Base-by-base conservation (phyloP, 2,329 filamentous ascomycete genomes). In the Beauveria sp. region DNA sequence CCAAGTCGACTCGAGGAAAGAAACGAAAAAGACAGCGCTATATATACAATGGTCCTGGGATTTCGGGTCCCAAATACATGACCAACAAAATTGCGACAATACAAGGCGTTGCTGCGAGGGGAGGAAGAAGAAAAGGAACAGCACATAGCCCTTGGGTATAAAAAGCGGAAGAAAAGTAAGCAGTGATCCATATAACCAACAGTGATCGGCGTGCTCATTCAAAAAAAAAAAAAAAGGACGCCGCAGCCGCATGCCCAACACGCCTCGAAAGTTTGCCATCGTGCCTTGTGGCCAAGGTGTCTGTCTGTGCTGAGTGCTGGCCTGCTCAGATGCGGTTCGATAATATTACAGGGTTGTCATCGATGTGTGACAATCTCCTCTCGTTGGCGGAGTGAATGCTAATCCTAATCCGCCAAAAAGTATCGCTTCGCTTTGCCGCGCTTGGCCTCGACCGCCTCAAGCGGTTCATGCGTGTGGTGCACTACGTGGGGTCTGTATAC, bases 401-500 rank as follows among this genome's bases (percentile, higher is more conserved):
- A 20, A 10, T 24, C 49, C 75, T 65, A 85, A 58, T 89, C 87
- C 3, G 86, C 86, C 3, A 85, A 83, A 71, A 91, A 91, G 68
- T 91, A 91, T 62, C 87, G 80, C 72, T 90, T 91, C 47, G 84
- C 82, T 77, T 67, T 87, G 84, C 64, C 88, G 84, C 2, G 87
- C 86, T 70, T 89, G 89, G 68, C 86, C 70, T 89, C 89, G 68
- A 88, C 80, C 67, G 88, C 80, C 67, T 90, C 87, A 5, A 84
- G 81, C 10, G 87, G 86, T 53, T 89, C 79, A 52, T 83, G 82
- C 18, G 90, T 93, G 71, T 97, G 93, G 74, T 98, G 93, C 3
- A 97, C 93, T 18, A 96, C 91, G 72, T 97, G 93, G 6, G 93
- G 93, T 54, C 91, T 81, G 72, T 96, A 96, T 18, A 96, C 88